phyloP scores from a whole-genome alignment of 345 rosid genomes.

The Alliaria petiolata region DNA sequence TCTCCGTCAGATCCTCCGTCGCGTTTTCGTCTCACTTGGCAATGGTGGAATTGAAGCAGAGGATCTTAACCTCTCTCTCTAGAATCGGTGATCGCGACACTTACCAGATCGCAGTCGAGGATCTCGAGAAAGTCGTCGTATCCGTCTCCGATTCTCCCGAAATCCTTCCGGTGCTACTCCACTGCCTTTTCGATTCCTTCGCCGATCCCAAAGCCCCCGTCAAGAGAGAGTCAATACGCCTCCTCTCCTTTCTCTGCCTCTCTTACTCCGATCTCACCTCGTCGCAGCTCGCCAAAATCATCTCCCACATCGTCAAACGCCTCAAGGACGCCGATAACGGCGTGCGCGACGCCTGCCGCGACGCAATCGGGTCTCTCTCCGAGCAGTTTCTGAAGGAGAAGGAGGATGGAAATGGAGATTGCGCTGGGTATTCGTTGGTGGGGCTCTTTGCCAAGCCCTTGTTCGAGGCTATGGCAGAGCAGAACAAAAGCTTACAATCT shows the following conservation, averaged over 20 bases:
- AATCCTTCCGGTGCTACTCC: slow-evolving; percentile 68
- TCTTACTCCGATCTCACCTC: slow-evolving; percentile 55
- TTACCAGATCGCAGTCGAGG: slow-evolving; percentile 82
- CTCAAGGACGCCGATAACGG: slow-evolving; percentile 83
- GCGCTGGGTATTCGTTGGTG: slow-evolving; percentile 44
- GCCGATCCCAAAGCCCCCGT: slow-evolving; percentile 77
- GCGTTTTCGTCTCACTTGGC: slow-evolving; percentile 70
- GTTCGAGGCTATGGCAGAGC: slow-evolving; percentile 94
- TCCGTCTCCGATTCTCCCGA: slow-evolving; percentile 62
- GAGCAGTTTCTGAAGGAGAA: slow-evolving; percentile 52
- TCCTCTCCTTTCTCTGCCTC: slow-evolving; percentile 61
- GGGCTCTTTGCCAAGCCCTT: slow-evolving; percentile 79
- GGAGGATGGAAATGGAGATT: slow-evolving; percentile 33
- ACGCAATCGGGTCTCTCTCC: slow-evolving; percentile 66
- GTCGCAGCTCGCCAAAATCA: slow-evolving; percentile 63
- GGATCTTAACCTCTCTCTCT: slow-evolving; percentile 67
- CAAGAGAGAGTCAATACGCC: slow-evolving; percentile 70
- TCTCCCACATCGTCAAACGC: slow-evolving; percentile 62
- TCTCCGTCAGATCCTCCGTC: slow-evolving; percentile 37
- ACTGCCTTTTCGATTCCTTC: slow-evolving; percentile 76
- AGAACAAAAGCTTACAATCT: slow-evolving; percentile 77
- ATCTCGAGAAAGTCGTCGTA: slow-evolving; percentile 64
- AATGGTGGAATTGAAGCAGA: slow-evolving; percentile 89
- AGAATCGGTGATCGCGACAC: slow-evolving; percentile 94
- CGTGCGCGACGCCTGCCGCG: slow-evolving; percentile 83